Conservation (phyloP, 129 eudicot species). For the Chrysanthemum makinoi region DNA sequence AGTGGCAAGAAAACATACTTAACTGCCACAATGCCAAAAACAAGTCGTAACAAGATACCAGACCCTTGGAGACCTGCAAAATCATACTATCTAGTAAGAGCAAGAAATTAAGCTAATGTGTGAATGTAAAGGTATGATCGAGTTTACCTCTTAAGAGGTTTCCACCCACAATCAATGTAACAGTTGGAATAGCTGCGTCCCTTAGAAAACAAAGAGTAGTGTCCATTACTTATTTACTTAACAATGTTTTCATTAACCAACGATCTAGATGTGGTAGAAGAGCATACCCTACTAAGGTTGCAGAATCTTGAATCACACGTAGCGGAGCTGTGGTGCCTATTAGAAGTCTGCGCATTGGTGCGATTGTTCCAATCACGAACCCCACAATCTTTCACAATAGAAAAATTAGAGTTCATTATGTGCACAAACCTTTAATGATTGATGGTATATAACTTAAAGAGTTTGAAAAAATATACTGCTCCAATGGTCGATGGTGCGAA, state of each 20-base stretch:
- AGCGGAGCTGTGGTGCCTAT: constrained; percentile 66
- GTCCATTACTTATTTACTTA: not conserved
- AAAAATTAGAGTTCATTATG: not conserved
- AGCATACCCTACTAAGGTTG: constrained; percentile 49
- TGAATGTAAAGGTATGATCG: not conserved
- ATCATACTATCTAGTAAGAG: not conserved
- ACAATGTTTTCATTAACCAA: no score
- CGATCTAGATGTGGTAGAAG: no score
- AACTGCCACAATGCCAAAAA: constrained; percentile 39
- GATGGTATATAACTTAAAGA: not conserved
- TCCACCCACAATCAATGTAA: constrained; percentile 50
- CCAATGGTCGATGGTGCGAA: constrained; percentile 77
- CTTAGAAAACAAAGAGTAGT: constrained; percentile 14
- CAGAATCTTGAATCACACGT: constrained; percentile 48
- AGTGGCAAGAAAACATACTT: constrained; percentile 47
- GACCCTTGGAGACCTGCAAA: constrained; percentile 45
- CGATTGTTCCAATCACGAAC: constrained; percentile 42
- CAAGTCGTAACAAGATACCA: constrained; percentile 25
- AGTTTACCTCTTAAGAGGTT: constrained; percentile 49
- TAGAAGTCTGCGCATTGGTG: constrained; percentile 41
- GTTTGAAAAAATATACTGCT: constrained; percentile 46
- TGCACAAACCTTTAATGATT: not conserved
- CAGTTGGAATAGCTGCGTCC: constrained; percentile 46
- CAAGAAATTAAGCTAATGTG: not conserved
- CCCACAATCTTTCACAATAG: constrained; percentile 51